Evolutionary conservation across 2,329 filamentous ascomycete species (phyloP).

Genomic region (Botryotinia globosa): DNA sequence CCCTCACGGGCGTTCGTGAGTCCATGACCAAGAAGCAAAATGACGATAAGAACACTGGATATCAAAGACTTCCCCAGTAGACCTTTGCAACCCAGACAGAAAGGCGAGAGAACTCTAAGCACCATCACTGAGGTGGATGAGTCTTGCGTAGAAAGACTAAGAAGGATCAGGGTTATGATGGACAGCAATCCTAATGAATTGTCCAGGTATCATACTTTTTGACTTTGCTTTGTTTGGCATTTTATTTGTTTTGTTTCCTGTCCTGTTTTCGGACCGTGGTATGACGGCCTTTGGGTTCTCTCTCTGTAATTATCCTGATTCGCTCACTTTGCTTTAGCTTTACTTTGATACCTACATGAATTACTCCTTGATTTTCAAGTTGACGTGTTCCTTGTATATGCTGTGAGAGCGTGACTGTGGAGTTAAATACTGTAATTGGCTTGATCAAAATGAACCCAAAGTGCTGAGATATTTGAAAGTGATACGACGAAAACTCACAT

Average conservation of each 20-base stretch:
- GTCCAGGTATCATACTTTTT: background rate
- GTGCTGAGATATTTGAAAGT: background rate
- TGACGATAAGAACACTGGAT: conserved; percentile 28
- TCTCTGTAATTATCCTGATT: background rate
- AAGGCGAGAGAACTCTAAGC: background rate
- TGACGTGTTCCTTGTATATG: background rate
- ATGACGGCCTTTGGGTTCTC: background rate
- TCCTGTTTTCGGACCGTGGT: background rate
- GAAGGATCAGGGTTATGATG: conserved; percentile 4
- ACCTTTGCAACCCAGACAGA: background rate
- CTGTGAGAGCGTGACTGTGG: too few species aligned
- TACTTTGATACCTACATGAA: conserved; percentile 2
- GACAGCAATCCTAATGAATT: background rate
- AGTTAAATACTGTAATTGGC: background rate
- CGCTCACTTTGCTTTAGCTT: conserved; percentile 2
- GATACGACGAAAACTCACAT: background rate
- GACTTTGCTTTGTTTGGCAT: conserved; percentile 9
- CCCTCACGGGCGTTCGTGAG: conserved; percentile 30
- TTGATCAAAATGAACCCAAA: background rate
- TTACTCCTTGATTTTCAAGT: background rate
- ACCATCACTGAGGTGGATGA: conserved; percentile 2
- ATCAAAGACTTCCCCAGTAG: conserved; percentile 30
- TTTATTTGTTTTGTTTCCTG: background rate
- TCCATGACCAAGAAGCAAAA: conserved; percentile 24
- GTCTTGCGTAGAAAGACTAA: background rate